Conservation (phyloP, 2,329 filamentous ascomycete species). For the Paecilomyces sp. region DNA sequence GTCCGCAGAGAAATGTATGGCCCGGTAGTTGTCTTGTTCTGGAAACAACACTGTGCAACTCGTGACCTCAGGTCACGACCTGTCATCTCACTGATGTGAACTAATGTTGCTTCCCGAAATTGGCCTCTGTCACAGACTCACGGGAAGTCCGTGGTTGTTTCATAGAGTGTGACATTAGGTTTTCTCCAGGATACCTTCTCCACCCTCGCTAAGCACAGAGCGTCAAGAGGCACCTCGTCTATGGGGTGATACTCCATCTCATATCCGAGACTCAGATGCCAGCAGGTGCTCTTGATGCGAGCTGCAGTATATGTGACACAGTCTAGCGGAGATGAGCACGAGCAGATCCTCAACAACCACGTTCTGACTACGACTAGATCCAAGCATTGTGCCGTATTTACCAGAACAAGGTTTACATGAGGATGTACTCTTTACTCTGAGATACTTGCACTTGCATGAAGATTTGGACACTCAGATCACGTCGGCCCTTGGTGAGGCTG, state of each 20-base stretch:
- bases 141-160: not conserved
- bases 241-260: not conserved
- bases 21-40: not conserved
- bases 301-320: not conserved
- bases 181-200: not conserved
- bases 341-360: not conserved
- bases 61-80: not conserved
- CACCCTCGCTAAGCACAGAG: not conserved
- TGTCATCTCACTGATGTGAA: not conserved
- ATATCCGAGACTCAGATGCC: not conserved
- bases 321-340: not conserved
- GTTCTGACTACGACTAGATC: not conserved
- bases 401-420: not conserved
- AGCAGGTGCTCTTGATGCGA: not conserved
- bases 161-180: not conserved
- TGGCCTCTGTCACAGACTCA: not conserved
- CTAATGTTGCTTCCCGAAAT: not conserved
- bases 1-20: not conserved
- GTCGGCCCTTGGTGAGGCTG: not conserved
- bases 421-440: no score
- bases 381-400: not conserved
- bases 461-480: not conserved
- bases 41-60: not conserved
- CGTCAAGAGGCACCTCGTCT: not conserved
- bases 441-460: no score